Percentiles rank a stretch among this genome's conserved stretches.
phyloP scores from a whole-genome alignment of 1,139 yeast species.

The Protomyces inundatus region DNA sequence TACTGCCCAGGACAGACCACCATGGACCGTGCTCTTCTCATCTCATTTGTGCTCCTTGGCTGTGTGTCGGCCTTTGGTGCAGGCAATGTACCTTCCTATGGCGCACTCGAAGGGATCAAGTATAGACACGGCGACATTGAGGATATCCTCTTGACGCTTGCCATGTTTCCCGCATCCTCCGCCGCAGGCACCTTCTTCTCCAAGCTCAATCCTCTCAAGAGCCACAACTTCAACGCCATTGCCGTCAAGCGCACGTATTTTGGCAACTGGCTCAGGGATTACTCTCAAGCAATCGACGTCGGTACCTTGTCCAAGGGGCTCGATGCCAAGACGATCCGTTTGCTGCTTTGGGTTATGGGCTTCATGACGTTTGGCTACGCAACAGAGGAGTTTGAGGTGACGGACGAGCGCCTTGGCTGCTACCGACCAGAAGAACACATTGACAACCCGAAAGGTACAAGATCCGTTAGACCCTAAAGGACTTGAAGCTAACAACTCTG shows the following conservation, averaged over 20 bases:
- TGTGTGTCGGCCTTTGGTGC: slow-evolving; percentile 35
- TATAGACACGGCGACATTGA: slow-evolving; percentile 37
- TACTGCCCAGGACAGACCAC: too few species aligned
- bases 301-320: slow-evolving; percentile 34
- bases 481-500: neutral
- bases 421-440: slow-evolving; percentile 37
- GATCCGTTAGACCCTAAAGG: neutral
- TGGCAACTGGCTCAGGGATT: slow-evolving; percentile 37
- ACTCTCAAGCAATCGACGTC: slow-evolving; percentile 36
- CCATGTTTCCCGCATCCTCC: slow-evolving; percentile 30
- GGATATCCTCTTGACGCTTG: slow-evolving; percentile 33
- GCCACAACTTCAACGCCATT: slow-evolving; percentile 32
- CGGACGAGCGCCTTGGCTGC: slow-evolving; percentile 34
- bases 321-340: slow-evolving; percentile 32
- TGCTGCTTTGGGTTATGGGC: slow-evolving; percentile 35
- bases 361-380: slow-evolving; percentile 36
- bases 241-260: slow-evolving; percentile 35
- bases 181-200: slow-evolving; percentile 30
- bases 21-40: neutral
- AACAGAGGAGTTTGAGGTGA: slow-evolving; percentile 36
- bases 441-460: slow-evolving; percentile 34
- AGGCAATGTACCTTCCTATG: slow-evolving; percentile 35
- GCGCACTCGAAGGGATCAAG: slow-evolving; percentile 34
- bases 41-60: neutral
- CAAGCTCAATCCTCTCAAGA: slow-evolving; percentile 31